phyloP scores from a whole-genome alignment of 352 stramenopile genomes.

The Discostella stelligera region DNA sequence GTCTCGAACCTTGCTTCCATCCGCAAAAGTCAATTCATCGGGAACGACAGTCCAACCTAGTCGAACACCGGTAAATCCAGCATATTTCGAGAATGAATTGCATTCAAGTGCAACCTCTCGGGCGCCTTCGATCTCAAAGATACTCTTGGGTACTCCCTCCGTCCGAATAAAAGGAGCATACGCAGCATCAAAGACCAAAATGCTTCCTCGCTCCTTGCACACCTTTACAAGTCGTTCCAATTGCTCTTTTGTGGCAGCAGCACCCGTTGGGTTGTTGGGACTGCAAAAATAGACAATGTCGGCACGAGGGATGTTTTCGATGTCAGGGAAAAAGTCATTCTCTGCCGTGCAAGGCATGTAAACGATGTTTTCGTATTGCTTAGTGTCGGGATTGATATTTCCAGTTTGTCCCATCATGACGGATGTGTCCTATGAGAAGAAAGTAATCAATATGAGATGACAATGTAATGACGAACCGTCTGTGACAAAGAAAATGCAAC shows the following conservation, averaged over 20 bases:
- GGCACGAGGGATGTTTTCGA: slow-evolving; percentile 76
- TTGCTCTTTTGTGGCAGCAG: slow-evolving; percentile 84
- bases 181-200: slow-evolving; percentile 88
- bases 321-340: slow-evolving; percentile 88
- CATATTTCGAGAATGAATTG: slow-evolving; percentile 89
- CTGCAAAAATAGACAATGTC: slow-evolving; percentile 89
- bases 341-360: slow-evolving; percentile 88
- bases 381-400: slow-evolving; percentile 77
- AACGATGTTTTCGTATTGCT: slow-evolving; percentile 88
- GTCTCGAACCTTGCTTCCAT: slow-evolving; percentile 82
- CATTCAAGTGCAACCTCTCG: slow-evolving; percentile 86
- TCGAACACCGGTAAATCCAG: slow-evolving; percentile 87
- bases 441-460: background rate
- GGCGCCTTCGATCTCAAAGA: slow-evolving; percentile 88
- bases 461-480: background rate
- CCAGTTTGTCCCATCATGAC: slow-evolving; percentile 87
- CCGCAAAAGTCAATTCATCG: slow-evolving; percentile 82
- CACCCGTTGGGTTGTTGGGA: slow-evolving; percentile 89
- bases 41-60: slow-evolving; percentile 88
- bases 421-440: slow-evolving; percentile 69
- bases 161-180: slow-evolving; percentile 88
- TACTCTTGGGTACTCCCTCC: slow-evolving; percentile 84
- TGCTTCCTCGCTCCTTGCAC: slow-evolving; percentile 83
- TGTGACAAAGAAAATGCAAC: background rate
- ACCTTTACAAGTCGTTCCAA: slow-evolving; percentile 83